Evolutionary conservation across 2,329 filamentous ascomycete genomes (phyloP), one percentile per base, ranked within the genome.

Genomic region (Cladophialophora psammophila): DNA sequence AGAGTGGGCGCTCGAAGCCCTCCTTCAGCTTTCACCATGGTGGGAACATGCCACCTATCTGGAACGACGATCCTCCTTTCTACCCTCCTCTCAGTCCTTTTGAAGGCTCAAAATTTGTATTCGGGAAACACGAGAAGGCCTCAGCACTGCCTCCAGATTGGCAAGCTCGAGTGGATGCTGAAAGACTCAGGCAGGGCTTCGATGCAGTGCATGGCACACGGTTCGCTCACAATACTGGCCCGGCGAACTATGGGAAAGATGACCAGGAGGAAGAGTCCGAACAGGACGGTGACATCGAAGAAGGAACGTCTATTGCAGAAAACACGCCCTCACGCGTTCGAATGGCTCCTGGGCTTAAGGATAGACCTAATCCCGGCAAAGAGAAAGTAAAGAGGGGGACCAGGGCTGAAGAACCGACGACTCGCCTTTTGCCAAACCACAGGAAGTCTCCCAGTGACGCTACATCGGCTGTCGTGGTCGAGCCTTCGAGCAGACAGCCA

Each of bases 281-380:
- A 18, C 66, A 36, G 36, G 68, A 70, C 35, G 64, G 52, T n/a
- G 68, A 66, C 50, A 36, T 55, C 15, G 66, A 60, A 20, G 48
- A 65, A 18, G 58, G 52, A 32, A 52, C 50, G 3, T 32, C 54
- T 9, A n/a, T 45, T 10, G 60, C 48, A 36, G 57, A 66, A 20
- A 58, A 69, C 50, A 70, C 68, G 7, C 68, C 68, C 5, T 70
- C 68, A 52, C 65, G 68, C n/a, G 53, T 63, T 31, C 63, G 64
- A 45, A 36, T 59, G 38, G 48, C 36, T 13, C 18, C 53, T 9
- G 57, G 67, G 13, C 31, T 40, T 5, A 50, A 55, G 31, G 26
- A 20, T 2, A 34, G 48, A 7, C 31, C 60, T 8, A 45, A 42
- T n/a, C 36, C 32, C 48, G 35, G 36, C n/a, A 15, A 56, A 50